phyloP scores from a whole-genome alignment of 148 eudicot species.

The Spergularia bocconei region DNA sequence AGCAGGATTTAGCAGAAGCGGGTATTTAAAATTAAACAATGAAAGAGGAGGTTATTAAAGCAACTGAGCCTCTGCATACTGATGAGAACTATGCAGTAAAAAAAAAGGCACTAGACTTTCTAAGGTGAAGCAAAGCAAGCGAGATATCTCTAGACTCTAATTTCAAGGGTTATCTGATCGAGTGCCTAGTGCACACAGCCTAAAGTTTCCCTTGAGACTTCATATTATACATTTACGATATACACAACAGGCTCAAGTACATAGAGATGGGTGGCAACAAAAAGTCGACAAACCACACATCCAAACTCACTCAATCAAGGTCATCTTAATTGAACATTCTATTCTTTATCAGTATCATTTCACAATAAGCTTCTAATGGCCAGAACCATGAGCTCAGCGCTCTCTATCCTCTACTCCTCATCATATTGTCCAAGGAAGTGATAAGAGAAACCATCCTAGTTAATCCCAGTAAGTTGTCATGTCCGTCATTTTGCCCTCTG shows the following conservation, averaged over 20 bases:
- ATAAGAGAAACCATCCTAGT: background rate
- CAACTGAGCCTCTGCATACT: background rate
- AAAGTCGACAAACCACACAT: background rate
- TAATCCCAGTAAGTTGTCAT: background rate
- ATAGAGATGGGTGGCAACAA: background rate
- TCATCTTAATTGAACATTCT: background rate
- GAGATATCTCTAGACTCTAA: background rate
- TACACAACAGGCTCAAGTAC: slow-evolving; percentile 3
- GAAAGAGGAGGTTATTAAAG: background rate
- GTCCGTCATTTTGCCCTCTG: too few relatives aligned
- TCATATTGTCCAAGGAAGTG: background rate
- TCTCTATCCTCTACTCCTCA: background rate
- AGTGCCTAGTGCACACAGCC: background rate
- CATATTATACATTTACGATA: background rate
- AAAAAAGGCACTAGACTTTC: background rate
- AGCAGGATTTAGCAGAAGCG: background rate
- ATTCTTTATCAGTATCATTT: background rate
- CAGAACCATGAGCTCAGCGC: background rate
- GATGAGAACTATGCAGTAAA: background rate
- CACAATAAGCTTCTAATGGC: background rate
- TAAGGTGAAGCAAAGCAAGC: background rate
- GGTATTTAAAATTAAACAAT: background rate
- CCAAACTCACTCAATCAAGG: background rate
- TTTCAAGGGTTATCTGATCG: background rate
- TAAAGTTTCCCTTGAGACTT: background rate